Evolutionary conservation across 108 stramenopile genomes (phyloP).

Genomic region (Discostella pseudostelligera): DNA sequence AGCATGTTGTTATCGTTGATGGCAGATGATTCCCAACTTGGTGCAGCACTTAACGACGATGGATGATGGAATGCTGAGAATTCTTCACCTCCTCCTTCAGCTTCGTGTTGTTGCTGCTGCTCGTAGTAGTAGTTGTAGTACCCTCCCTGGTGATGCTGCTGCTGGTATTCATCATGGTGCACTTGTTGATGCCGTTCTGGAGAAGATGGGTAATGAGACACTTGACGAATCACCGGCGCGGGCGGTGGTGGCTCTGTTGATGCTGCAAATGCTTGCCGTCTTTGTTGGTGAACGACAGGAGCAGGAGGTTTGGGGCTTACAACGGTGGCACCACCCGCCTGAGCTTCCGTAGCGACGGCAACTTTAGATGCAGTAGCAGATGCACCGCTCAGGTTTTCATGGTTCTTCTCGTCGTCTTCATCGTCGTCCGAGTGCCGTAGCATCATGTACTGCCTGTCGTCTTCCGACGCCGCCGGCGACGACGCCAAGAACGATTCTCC

Average conservation of each 20-base stretch:
- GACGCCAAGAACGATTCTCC: no score
- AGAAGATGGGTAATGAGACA: not conserved
- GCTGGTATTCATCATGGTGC: not conserved
- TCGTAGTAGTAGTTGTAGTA: not conserved
- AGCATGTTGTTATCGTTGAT: no score
- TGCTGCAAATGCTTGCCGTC: not conserved
- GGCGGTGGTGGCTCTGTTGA: not conserved
- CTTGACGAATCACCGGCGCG: not conserved
- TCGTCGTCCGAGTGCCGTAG: constrained; percentile 31
- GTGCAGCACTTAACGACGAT: not conserved
- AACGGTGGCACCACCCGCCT: not conserved
- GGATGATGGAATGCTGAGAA: not conserved
- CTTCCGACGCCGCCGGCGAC: not conserved
- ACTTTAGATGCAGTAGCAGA: not conserved
- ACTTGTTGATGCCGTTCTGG: not conserved
- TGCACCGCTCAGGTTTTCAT: not conserved
- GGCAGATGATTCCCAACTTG: constrained; percentile 7
- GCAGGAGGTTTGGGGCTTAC: not conserved
- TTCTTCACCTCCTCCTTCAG: not conserved
- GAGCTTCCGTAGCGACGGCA: not conserved
- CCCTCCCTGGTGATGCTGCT: not conserved
- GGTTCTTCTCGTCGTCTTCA: not conserved
- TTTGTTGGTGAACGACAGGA: not conserved
- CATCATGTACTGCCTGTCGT: constrained; percentile 18
- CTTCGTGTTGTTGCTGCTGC: not conserved